phyloP scores from a whole-genome alignment of 2,329 filamentous ascomycete genomes.

The Penicillium nordicum region DNA sequence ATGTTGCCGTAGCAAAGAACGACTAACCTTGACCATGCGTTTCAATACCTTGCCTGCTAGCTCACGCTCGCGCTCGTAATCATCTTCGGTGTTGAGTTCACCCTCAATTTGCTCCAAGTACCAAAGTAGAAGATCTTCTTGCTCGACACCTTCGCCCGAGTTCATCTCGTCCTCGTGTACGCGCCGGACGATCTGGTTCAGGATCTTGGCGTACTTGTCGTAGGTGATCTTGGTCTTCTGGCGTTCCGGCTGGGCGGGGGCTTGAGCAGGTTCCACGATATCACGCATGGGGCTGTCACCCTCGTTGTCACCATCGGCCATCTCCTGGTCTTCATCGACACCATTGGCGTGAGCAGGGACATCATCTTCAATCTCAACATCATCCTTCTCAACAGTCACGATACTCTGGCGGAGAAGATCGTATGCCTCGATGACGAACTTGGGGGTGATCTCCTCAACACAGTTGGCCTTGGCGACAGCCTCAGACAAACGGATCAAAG shows the following conservation, averaged over 20 bases:
- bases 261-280: slow-evolving; percentile 43
- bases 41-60: slow-evolving; percentile 83
- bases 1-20: not conserved
- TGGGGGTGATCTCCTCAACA: slow-evolving; percentile 78
- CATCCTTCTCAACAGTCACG: slow-evolving; percentile 96
- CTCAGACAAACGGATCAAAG: slow-evolving; percentile 90
- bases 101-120: slow-evolving; percentile 89
- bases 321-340: slow-evolving; percentile 49
- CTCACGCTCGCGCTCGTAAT: slow-evolving; percentile 69
- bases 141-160: slow-evolving; percentile 77
- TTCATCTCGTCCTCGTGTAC: slow-evolving; percentile 77
- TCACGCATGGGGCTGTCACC: slow-evolving; percentile 54
- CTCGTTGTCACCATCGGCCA: slow-evolving; percentile 47
- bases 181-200: slow-evolving; percentile 77
- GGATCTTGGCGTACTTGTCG: slow-evolving; percentile 88
- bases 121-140: slow-evolving; percentile 78
- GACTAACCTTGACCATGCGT: slow-evolving; percentile 83
- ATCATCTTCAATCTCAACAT: slow-evolving; percentile 87
- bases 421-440: slow-evolving; percentile 88
- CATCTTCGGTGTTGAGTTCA: slow-evolving; percentile 75
- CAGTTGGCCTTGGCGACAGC: slow-evolving; percentile 99
- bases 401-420: slow-evolving; percentile 90
- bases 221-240: slow-evolving; percentile 87
- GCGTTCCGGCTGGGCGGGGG: slow-evolving; percentile 38
- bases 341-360: slow-evolving; percentile 51